Percentiles rank a stretch among this genome's conserved stretches.
Conservation (phyloP, 179 eudicot species). For the Beta corolliflora region DNA sequence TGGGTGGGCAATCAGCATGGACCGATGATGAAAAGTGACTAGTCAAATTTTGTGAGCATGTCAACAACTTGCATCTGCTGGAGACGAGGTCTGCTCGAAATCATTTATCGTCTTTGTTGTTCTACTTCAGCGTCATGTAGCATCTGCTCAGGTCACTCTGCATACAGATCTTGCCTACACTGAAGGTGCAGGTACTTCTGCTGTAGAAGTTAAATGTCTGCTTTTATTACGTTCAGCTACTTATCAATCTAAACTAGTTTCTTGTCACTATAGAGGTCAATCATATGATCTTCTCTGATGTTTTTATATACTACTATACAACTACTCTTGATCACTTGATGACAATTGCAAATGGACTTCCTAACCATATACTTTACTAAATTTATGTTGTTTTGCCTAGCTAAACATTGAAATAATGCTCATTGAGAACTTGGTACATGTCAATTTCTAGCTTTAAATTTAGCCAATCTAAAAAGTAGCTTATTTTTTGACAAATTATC, state of each 20-base stretch:
- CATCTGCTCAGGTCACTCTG: background rate
- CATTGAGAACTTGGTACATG: background rate
- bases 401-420: background rate
- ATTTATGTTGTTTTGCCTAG: background rate
- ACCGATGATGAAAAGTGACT: conserved; percentile 32
- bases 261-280: background rate
- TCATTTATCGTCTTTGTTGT: conserved; percentile 2
- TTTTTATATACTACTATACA: background rate
- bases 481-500: background rate
- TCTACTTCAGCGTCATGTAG: background rate
- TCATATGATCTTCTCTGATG: background rate
- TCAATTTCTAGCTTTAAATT: background rate
- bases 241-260: background rate
- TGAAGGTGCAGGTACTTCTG: conserved; percentile 12
- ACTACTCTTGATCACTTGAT: background rate
- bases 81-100: background rate
- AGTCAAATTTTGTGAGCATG: background rate
- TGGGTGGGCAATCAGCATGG: conserved; percentile 91
- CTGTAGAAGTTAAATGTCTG: background rate
- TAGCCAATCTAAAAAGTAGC: background rate
- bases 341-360: background rate
- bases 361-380: background rate
- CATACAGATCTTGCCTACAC: background rate
- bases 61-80: background rate
- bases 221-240: background rate